A percentile compares a stretch with the other conserved stretches of the same genome.
Evolutionary conservation across 805 yeast genomes (phyloP).

Genomic region (Zygosaccharomyces bisporus): DNA sequence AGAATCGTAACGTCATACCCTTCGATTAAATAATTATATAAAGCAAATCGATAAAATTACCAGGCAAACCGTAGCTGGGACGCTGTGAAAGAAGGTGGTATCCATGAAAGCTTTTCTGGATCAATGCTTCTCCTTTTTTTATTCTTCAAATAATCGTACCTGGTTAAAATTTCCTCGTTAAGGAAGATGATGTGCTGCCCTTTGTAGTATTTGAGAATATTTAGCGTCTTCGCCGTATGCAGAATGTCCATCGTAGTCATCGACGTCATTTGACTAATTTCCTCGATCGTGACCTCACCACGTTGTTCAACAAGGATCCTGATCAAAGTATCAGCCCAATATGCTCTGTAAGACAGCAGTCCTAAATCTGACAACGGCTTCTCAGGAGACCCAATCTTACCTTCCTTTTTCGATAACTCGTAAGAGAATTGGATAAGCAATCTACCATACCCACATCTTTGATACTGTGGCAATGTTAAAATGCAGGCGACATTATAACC

Average conservation of each 20-base stretch:
- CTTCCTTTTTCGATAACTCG: constrained; percentile 81
- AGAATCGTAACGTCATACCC: constrained; percentile 47
- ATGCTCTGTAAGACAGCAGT: constrained; percentile 86
- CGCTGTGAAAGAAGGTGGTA: constrained; percentile 91
- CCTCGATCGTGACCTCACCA: constrained; percentile 79
- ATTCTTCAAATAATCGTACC: constrained; percentile 66
- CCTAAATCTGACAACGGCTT: constrained; percentile 96
- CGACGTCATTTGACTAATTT: constrained; percentile 76
- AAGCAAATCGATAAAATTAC: constrained; percentile 39
- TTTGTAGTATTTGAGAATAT: constrained; percentile 84
- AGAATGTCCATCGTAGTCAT: constrained; percentile 96
- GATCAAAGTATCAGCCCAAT: constrained; percentile 89
- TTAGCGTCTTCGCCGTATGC: constrained; percentile 88
- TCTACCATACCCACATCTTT: constrained; percentile 91
- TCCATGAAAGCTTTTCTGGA: constrained; percentile 75
- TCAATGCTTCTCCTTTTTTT: constrained; percentile 75
- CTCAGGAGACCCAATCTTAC: constrained; percentile 94
- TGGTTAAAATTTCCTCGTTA: constrained; percentile 74
- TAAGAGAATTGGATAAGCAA: constrained; percentile 90
- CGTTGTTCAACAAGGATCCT: constrained; percentile 63
- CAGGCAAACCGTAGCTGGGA: constrained; percentile 95
- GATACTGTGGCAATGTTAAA: constrained; percentile 92
- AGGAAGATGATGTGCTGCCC: constrained; percentile 91
- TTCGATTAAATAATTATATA: constrained; percentile 48
- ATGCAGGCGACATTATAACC: constrained; percentile 96